Conservation (phyloP, 1,284 basidiomycete genomes). For the Cutaneotrichosporon curvatum region DNA sequence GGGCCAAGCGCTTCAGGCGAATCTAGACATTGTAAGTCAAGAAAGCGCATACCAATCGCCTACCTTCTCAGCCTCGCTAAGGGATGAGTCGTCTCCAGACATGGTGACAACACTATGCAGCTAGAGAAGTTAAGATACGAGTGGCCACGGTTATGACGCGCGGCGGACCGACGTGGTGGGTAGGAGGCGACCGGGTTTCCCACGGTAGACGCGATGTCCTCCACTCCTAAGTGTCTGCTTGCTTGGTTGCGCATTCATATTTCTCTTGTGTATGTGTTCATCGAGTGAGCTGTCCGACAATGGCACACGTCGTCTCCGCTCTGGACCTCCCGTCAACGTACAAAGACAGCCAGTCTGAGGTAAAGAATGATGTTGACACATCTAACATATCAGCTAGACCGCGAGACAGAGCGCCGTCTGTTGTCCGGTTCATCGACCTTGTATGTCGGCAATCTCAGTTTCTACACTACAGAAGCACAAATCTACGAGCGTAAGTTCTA, state of each 20-base stretch:
- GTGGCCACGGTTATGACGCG: too few species aligned
- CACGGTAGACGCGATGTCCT: not conserved
- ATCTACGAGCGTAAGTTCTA: constrained; percentile 69
- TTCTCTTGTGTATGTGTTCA: too few species aligned
- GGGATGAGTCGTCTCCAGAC: constrained; percentile 23
- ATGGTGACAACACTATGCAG: constrained; percentile 12
- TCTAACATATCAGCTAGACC: constrained; percentile 31
- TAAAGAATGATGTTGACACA: constrained; percentile 30
- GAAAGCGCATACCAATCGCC: not conserved
- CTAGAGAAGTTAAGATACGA: not conserved
- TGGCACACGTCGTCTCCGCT: constrained; percentile 78
- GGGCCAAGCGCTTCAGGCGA: constrained; percentile 75
- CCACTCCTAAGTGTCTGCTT: not conserved
- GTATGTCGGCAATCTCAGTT: constrained; percentile 92
- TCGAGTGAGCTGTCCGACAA: too few species aligned
- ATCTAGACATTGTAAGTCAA: constrained; percentile 62
- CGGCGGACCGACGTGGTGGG: too few species aligned
- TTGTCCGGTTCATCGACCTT: constrained; percentile 51
- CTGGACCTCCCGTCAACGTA: constrained; percentile 93
- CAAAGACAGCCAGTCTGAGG: constrained; percentile 76
- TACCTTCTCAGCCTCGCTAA: constrained; percentile 43
- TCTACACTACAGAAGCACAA: constrained; percentile 98
- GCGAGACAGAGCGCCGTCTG: constrained; percentile 49
- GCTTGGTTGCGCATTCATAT: not conserved
- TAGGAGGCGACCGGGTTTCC: too few species aligned